A percentile compares a stretch with the other conserved stretches of the same genome.
Evolutionary conservation across 441 rosid species (phyloP).

Genomic region (Omphalea diandra): DNA sequence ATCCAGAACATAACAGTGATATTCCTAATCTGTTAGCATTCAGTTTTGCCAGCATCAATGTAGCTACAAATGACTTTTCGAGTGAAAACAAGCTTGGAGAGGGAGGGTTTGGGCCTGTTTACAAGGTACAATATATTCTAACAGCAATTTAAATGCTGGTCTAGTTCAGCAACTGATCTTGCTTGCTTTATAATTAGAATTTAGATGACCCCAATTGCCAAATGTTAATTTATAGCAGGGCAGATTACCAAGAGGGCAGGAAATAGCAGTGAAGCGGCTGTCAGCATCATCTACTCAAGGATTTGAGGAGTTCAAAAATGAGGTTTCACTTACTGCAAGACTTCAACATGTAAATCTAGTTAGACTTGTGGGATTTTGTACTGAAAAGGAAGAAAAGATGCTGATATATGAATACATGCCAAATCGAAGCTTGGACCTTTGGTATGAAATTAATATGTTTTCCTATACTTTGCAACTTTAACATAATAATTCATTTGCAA

Average conservation of each 20-base stretch:
- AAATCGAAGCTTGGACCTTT: conserved; percentile 46
- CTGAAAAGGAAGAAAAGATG: conserved; percentile 45
- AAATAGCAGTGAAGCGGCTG: conserved; percentile 51
- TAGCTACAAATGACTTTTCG: conserved; percentile 22
- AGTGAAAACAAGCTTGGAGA: conserved; percentile 16
- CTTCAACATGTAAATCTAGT: conserved; percentile 54
- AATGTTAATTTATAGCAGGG: conserved; percentile 36
- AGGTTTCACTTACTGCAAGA: conserved; percentile 42
- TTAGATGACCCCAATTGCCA: not conserved
- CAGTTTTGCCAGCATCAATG: conserved; percentile 26
- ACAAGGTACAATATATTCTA: conserved; percentile 14
- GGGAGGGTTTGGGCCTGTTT: conserved; percentile 30
- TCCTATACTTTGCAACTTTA: not conserved
- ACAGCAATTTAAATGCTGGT: not conserved
- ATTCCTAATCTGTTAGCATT: conserved; percentile 33
- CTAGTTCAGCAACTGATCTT: too few species aligned
- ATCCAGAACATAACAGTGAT: conserved; percentile 17
- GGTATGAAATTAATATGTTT: conserved; percentile 21
- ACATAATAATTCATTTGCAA: not conserved
- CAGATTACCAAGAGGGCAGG: conserved; percentile 40
- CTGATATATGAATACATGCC: conserved; percentile 49
- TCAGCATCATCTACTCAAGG: conserved; percentile 46
- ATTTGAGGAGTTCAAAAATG: conserved; percentile 48
- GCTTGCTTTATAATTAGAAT: not conserved
- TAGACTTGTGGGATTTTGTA: conserved; percentile 40